Evolutionary conservation across 345 rosid species (phyloP), one percentile per base, ranked within the genome.

Genomic region (Eutrema heterophyllum): DNA sequence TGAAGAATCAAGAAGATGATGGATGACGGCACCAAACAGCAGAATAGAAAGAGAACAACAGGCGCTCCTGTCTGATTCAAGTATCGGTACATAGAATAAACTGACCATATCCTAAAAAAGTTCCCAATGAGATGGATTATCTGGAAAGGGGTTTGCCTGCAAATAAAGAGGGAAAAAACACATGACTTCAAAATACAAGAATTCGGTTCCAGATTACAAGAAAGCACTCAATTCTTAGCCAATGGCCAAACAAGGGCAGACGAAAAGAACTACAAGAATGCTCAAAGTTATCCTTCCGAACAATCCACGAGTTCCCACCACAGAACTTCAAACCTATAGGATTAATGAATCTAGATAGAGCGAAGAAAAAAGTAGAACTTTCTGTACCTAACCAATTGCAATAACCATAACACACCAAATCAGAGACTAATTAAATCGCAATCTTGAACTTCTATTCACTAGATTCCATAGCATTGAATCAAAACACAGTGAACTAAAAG

Each of bases 31-130:
- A 88, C 89, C 64, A 95, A 71, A 84, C 98, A 95, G 65, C 89
- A 73, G 86, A 95, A 90, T 68, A 86, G 86, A 76, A 95, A 95
- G 71, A 92, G 96, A 61, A 83, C 84, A n/a, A 87, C 97, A 1
- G 98, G 85, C 43, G 97, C 92, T 68, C 96, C 97, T 1, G 94
- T 90, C 36, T 87, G 86, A 64, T 81, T 76, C 82, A 95, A 83
- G 79, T 92, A 95, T 2, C 78, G 84, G 63, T 88, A 87, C 94
- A 86, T 84, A 32, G 97, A 88, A 75, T 95, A 90, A 54, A 95
- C 92, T 30, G 99, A 95, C 99, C 99, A 95, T 83, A 92, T 92
- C 81, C 98, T 86, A 58, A 90, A 77, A 24, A 95, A 87, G 84
- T 86, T 88, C 21, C 98, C 94, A 46, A 84, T 57, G 18, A 90